A percentile compares a stretch with the other conserved stretches of the same genome.
These are phyloP conservation scores for Oemleria cerasiformis DNA, from an alignment of 306 rosid species.

Conservation along the genomic window DNA sequence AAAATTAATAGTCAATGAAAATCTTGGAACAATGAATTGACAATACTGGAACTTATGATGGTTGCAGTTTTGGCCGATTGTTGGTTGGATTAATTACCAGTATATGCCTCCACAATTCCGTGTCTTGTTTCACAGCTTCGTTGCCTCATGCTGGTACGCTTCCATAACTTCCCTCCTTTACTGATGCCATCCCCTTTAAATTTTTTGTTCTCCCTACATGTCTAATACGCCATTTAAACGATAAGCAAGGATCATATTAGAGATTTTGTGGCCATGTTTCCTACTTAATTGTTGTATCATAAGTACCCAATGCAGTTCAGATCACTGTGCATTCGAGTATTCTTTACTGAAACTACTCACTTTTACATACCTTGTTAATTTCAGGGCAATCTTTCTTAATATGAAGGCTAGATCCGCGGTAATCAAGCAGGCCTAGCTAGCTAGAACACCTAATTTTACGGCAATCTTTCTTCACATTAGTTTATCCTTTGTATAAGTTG, in stretches of 20 bases:
- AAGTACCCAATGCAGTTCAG: not conserved
- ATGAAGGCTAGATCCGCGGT: conserved; percentile 76
- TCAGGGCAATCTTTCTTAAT: conserved; percentile 87
- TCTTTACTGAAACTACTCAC: not conserved
- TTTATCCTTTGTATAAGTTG: not conserved
- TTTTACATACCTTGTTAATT: conserved; percentile 15
- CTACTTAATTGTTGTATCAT: not conserved
- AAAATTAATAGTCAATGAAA: not conserved
- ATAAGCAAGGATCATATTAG: too few species aligned
- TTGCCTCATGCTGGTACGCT: conserved; percentile 79
- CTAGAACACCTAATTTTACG: conserved; percentile 1
- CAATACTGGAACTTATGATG: conserved; percentile 15
- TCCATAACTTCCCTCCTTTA: not conserved
- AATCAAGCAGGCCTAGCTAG: conserved; percentile 49
- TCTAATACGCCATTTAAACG: not conserved
- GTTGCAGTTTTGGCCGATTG: conserved; percentile 90
- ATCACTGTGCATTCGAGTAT: not conserved
- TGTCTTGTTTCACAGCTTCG: conserved; percentile 70
- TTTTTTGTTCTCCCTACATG: not conserved
- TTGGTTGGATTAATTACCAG: conserved; percentile 92
- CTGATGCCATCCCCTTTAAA: not conserved
- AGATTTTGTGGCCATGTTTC: not conserved
- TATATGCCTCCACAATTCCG: conserved; percentile 84
- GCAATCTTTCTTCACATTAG: too few species aligned
- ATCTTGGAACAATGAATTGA: conserved; percentile 12